phyloP scores from a whole-genome alignment of 495 filamentous ascomycete species.

The Tricharina praecox region DNA sequence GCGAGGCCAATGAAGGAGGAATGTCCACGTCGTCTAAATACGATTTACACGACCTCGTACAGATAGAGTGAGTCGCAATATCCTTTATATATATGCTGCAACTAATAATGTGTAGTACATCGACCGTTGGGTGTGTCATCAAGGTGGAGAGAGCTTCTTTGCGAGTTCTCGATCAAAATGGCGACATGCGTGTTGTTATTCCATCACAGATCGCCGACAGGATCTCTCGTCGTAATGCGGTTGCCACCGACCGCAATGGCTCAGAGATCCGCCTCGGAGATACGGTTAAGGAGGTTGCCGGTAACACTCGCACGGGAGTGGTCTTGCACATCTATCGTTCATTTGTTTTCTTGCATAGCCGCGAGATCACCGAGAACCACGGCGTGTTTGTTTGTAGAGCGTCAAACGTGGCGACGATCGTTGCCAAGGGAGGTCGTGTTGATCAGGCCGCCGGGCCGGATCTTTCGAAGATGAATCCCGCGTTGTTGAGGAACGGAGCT shows the following conservation, averaged over 20 bases:
- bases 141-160: constrained; percentile 90
- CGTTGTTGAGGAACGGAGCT: constrained; percentile 46
- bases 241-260: constrained; percentile 83
- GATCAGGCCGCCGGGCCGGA: constrained; percentile 43
- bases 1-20: constrained; percentile 79
- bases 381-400: constrained; percentile 82
- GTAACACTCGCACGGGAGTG: constrained; percentile 67
- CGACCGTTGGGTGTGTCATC: constrained; percentile 80
- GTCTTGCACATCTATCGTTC: constrained; percentile 86
- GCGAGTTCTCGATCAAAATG: constrained; percentile 78
- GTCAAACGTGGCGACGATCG: constrained; percentile 68
- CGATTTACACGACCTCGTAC: constrained; percentile 82
- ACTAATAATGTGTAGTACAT: constrained; percentile 34
- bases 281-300: constrained; percentile 74
- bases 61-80: constrained; percentile 53
- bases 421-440: constrained; percentile 71
- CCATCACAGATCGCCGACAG: constrained; percentile 84
- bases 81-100: background rate
- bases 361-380: constrained; percentile 68
- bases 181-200: constrained; percentile 60
- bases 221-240: constrained; percentile 59
- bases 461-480: constrained; percentile 83
- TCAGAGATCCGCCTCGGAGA: constrained; percentile 85
- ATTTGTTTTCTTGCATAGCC: constrained; percentile 71
- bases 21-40: constrained; percentile 66